A percentile compares a stretch with the other conserved stretches of the same genome.
Evolutionary conservation across 257 asterid genomes (phyloP).

Genomic region (Echites panduratus): DNA sequence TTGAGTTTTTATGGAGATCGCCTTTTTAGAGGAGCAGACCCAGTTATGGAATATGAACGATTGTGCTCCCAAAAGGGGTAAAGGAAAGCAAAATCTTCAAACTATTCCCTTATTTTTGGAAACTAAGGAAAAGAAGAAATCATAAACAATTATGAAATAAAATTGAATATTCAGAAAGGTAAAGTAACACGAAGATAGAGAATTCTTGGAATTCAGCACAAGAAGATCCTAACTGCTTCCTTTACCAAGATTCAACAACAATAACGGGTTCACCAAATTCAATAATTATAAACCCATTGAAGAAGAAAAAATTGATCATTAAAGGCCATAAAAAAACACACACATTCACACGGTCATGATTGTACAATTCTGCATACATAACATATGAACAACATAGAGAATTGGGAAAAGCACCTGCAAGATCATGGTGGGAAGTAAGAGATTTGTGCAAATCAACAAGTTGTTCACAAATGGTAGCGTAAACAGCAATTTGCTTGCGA

Average conservation of each 20-base stretch:
- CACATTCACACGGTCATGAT: neutral
- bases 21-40: neutral
- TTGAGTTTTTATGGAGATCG: neutral
- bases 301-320: neutral
- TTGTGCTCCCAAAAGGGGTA: neutral
- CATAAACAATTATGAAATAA: neutral
- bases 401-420: constrained; percentile 42
- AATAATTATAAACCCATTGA: neutral
- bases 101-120: neutral
- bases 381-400: neutral
- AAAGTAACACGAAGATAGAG: constrained; percentile 6
- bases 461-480: constrained; percentile 87
- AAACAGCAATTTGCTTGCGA: constrained; percentile 92
- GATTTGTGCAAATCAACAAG: constrained; percentile 92
- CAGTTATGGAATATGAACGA: constrained; percentile 8
- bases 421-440: constrained; percentile 85
- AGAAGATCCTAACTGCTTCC: constrained; percentile 13
- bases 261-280: constrained; percentile 6
- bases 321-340: neutral
- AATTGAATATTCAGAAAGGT: neutral
- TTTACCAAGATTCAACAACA: constrained; percentile 15
- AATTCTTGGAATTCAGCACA: constrained; percentile 5
- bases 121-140: neutral
- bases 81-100: neutral
- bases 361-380: neutral